Percentiles rank a stretch among this genome's conserved stretches.
These are phyloP conservation scores for Colletotrichum chrysophilum DNA, from an alignment of 2,329 filamentous ascomycete genomes.

Conservation along the genomic window DNA sequence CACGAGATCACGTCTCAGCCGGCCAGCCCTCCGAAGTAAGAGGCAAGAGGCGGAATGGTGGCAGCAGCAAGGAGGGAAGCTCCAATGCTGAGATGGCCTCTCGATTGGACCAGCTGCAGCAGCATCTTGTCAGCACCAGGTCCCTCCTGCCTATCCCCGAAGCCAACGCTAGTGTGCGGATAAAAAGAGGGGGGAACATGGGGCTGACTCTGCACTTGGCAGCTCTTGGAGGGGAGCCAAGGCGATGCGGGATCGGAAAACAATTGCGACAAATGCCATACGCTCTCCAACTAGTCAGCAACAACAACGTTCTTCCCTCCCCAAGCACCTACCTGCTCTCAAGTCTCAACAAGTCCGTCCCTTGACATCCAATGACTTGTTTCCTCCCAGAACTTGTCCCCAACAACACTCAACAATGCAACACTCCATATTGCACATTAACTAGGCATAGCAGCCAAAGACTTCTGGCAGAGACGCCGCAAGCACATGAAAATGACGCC, in stretches of 20 bases:
- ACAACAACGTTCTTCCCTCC: neutral
- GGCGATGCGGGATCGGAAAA: slow-evolving; percentile 8
- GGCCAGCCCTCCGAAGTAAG: neutral
- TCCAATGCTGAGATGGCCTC: neutral
- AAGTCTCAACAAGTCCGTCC: neutral
- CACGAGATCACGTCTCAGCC: neutral
- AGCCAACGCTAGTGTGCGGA: slow-evolving; percentile 10
- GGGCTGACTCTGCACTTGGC: slow-evolving; percentile 2
- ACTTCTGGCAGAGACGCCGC: neutral
- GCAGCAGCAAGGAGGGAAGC: neutral
- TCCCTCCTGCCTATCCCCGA: neutral
- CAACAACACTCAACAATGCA: neutral
- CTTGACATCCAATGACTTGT: neutral
- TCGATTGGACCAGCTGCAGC: neutral
- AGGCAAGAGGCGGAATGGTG: neutral
- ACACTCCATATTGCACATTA: neutral
- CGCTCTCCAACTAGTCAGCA: neutral
- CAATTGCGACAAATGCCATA: neutral
- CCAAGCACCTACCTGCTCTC: neutral
- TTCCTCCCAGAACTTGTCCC: neutral
- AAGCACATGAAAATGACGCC: neutral
- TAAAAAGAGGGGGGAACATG: slow-evolving; percentile 7
- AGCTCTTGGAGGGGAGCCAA: neutral
- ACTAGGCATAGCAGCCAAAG: neutral
- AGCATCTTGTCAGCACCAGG: neutral